Conservation (phyloP, 805 yeast genomes). For the Priceomyces haplophilus region DNA sequence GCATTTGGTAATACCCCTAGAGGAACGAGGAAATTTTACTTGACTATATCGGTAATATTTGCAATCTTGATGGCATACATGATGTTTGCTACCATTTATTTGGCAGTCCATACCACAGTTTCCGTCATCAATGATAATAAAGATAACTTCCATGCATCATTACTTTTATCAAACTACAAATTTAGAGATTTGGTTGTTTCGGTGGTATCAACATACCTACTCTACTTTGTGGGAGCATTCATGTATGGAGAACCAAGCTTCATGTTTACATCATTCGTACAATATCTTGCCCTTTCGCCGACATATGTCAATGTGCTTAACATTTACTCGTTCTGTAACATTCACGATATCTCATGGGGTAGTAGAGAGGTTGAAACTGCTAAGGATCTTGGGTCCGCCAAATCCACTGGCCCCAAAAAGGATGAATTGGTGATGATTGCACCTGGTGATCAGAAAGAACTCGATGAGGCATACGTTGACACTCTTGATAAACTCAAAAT, state of each 20-base stretch:
- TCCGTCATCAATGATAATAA: constrained; percentile 45
- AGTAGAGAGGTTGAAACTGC: constrained; percentile 75
- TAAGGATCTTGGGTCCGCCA: constrained; percentile 81
- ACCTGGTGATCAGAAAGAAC: constrained; percentile 73
- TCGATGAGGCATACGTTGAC: constrained; percentile 68
- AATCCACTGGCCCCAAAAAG: constrained; percentile 41
- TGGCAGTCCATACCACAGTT: constrained; percentile 71
- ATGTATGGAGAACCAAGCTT: constrained; percentile 89
- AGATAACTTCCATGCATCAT: constrained; percentile 38
- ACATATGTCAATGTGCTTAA: constrained; percentile 87
- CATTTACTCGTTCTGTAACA: constrained; percentile 93
- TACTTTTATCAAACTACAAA: constrained; percentile 61
- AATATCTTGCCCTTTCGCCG: constrained; percentile 81
- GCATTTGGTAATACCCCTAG: constrained; percentile 93
- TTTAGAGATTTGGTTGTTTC: constrained; percentile 89
- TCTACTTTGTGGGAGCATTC: constrained; percentile 76
- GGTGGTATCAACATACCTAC: constrained; percentile 73
- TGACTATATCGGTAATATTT: constrained; percentile 71
- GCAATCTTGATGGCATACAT: constrained; percentile 87
- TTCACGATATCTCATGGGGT: constrained; percentile 97
- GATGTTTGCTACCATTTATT: constrained; percentile 80
- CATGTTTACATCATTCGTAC: constrained; percentile 82
- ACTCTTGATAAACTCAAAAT: constrained; percentile 57
- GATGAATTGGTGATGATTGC: constrained; percentile 41
- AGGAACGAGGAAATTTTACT: constrained; percentile 79